Evolutionary conservation across 2,329 filamentous ascomycete species (phyloP), one percentile per base, ranked within the genome.

Genomic region (Xylogone sp.): DNA sequence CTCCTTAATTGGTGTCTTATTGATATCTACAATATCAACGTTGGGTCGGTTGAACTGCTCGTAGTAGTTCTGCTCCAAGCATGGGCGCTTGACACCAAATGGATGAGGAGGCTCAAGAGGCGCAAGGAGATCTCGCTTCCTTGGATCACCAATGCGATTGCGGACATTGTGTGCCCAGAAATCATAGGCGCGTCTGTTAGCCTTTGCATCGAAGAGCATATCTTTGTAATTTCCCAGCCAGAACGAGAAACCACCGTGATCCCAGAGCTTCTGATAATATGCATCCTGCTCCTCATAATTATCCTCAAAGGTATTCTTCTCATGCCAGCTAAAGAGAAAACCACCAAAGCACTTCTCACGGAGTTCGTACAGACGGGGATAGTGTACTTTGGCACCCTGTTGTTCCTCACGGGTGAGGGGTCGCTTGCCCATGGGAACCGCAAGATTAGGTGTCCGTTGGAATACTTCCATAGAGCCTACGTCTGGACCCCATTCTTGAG

Each of bases 371-470:
- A 79, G 61, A 7, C 66, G 57, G 1, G 61, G 61, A 27, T 75
- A 75, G 43, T 71, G 71, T 6, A 57, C 59, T 21, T 66, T 67
- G 19, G 74, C 66, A 55, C 79, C 72, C 49, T 79, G 73, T 42
- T 78, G 68, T 27, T 63, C 68, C 3, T 46, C 29, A 1, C 42
- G 50, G 0, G 71, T 69, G 1, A 82, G 58, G 2, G 64, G 49
- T 1, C 69, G 64, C 56, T 82, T 77, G 1, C 72, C 66, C 78
- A 86, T 83, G 0, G 83, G 83, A 0, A 85, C 60, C 12, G 75
- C 78, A 12, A 78, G 72, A 51, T 82, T 83, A 0, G 82, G 79
- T 2, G 78, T 84, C 18, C 82, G 71, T 53, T 84, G 75, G 59
- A 82, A 82, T 2, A 83, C 75, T 2, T 65, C 68, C 31, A 71